phyloP scores from a whole-genome alignment of 495 filamentous ascomycete species.

The Neurospora sublineolata region DNA sequence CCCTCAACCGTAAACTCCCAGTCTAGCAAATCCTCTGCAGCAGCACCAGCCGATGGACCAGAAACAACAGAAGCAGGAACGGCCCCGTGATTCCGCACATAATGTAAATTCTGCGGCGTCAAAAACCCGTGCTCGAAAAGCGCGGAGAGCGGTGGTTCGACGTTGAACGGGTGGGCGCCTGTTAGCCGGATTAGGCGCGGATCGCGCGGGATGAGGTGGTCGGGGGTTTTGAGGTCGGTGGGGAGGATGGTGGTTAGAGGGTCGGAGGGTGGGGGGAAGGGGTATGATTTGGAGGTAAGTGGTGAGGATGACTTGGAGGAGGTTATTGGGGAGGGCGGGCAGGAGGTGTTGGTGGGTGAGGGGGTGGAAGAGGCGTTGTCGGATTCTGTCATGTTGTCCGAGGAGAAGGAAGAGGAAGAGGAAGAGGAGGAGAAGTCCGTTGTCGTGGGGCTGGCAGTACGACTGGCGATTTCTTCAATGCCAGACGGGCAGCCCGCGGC shows the following conservation, averaged over 20 bases:
- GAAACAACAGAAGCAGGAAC: conserved; percentile 69
- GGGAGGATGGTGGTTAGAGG: conserved; percentile 49
- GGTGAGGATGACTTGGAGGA: background rate
- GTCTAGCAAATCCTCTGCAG: conserved; percentile 46
- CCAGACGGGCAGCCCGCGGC: background rate
- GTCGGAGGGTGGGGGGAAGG: conserved; percentile 61
- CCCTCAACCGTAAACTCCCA: conserved; percentile 87
- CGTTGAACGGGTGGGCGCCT: conserved; percentile 88
- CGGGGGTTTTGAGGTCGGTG: conserved; percentile 72
- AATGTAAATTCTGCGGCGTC: conserved; percentile 85
- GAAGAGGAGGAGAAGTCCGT: background rate
- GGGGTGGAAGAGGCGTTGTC: background rate
- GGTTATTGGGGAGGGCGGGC: background rate
- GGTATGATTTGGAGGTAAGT: conserved; percentile 19
- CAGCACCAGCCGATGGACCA: background rate
- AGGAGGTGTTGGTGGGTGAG: background rate
- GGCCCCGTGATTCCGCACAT: conserved; percentile 88
- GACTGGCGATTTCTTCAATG: background rate
- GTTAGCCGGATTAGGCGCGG: conserved; percentile 79
- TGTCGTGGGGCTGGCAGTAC: background rate
- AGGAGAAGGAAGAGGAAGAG: background rate
- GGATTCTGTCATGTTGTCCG: background rate
- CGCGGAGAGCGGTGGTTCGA: conserved; percentile 72
- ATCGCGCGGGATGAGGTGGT: conserved; percentile 78
- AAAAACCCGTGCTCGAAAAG: conserved; percentile 83